Base-by-base conservation (phyloP, 805 yeast genomes). In the Yamadazyma philogaea region DNA sequence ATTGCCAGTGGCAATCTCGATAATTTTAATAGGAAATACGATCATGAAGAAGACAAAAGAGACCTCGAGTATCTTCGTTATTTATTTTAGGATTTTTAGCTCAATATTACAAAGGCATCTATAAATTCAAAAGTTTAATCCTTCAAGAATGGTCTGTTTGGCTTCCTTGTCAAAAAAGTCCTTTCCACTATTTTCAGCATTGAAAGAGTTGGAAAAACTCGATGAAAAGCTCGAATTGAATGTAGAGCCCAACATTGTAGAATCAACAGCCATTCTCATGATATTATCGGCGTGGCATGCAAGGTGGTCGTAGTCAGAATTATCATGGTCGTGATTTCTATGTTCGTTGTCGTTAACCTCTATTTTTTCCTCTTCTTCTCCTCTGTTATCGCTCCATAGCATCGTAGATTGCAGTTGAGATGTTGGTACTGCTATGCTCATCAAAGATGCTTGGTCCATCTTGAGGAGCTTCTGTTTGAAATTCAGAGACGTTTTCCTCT, bases 221-320 rank as follows among this genome's bases (percentile, higher is more conserved):
- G 64, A 60, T 21, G 70, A 64, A 36, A 66, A 62, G 11, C 70
- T 61, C 19, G 61, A 59, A 43, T 64, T 63, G 37, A 61, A 66
- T 6, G 70, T 63, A 1, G 74, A 67, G 1, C 72, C 72, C 39
- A 69, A 55, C 70, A 70, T 64, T 2, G 75, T 70, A 20, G 75
- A 64, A 45, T 70, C 75, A 37, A 70, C 69, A 4, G 75, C 75
- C 75, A 70, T 70, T 17, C 71, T 55, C 62, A 70, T 57, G 42
- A 70, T 70, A 42, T 66, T 68, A 38, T 69, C 70, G 1, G 75
- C 75, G 46, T 70, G 75, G 40, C 74, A 70, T 5, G 75, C 75
- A 45, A 70, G 60, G 16, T 62, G 62, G 48, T 70, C 75, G 24
- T 55, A 54, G 36, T 57, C 62, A 2, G 64, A 53, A 14, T 50